Evolutionary conservation across 1,139 yeast species (phyloP), one percentile per base, ranked within the genome.

Genomic region (Insectozyma bohioensis): DNA sequence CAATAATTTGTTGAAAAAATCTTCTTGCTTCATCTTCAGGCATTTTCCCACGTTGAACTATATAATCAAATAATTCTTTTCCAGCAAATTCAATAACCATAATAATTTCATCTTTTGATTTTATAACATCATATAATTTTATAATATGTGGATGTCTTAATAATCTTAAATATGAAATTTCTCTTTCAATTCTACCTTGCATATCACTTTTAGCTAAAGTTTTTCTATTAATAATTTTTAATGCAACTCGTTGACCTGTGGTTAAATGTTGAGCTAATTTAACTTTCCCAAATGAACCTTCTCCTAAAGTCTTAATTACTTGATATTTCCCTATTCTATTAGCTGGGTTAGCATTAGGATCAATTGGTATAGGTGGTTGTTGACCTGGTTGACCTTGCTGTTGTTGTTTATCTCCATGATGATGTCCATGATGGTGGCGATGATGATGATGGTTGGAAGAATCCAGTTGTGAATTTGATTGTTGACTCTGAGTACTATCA

Each of bases 21-120:
- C 97, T 68, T 42, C 97, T 72, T 0, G 95, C 98, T 58, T 92
- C 97, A 41, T 80, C 78, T 58, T 94, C 98, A 24, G 85, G 81
- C 96, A 94, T 86, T 52, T 87, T 83, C 21, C 97, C 97, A 48
- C 90, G 72, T 56, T 90, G 97, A 12, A 92, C 96, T 56, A 92
- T 92, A 55, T 92, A 92, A 54, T 92, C 98, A 53, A 92, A 92
- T 48, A 92, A 73, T 61, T 92, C 98, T 49, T 88, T 87, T 6
- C 96, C 97, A 1, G 98, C 98, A 56, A 76, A 92, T 59, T 92
- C 98, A 52, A 92, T 90, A 21, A 94, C 97, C 97, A 92, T 92
- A 51, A 92, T 86, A 48, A 92, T 92, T 51, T 92, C 98, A 49
- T 92, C 97, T 51, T 87, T 87, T 24, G 95, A 84, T 59, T 92